Percentiles rank a stretch among this genome's conserved stretches.
These are phyloP conservation scores for Microstegium vimineum DNA, from an alignment of 176 grass and related monocot species.

Conservation along the genomic window DNA sequence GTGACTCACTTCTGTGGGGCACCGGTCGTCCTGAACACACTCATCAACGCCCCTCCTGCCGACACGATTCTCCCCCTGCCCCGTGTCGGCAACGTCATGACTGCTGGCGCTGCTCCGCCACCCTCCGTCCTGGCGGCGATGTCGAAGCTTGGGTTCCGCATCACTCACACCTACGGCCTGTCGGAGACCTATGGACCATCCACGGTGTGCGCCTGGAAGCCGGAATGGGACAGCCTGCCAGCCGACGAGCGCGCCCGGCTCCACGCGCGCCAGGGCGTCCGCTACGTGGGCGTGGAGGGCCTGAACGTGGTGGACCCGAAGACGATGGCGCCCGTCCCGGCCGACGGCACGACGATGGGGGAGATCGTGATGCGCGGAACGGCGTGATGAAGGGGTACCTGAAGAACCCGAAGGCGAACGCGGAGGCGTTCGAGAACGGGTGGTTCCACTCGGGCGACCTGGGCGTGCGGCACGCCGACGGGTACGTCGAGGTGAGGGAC, in stretches of 20 bases:
- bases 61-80: conserved; percentile 78
- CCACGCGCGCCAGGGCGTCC: conserved; percentile 81
- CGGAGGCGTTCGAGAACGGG: conserved; percentile 72
- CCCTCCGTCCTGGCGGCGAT: conserved; percentile 75
- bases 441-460: conserved; percentile 96
- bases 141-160: conserved; percentile 73
- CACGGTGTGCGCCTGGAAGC: conserved; percentile 87
- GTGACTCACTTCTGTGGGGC: conserved; percentile 93
- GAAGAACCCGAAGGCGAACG: conserved; percentile 72
- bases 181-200: conserved; percentile 89
- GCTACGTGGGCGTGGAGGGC: conserved; percentile 71
- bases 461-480: conserved; percentile 65
- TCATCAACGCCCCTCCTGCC: conserved; percentile 75
- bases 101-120: conserved; percentile 85
- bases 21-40: conserved; percentile 79
- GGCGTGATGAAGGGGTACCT: conserved; percentile 94
- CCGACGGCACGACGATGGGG: conserved; percentile 63
- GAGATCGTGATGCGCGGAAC: conserved; percentile 95
- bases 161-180: conserved; percentile 89
- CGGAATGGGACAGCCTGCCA: conserved; percentile 78
- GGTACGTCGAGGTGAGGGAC: conserved; percentile 94
- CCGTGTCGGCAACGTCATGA: conserved; percentile 64
- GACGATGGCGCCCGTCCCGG: conserved; percentile 69
- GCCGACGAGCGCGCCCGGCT: conserved; percentile 56
- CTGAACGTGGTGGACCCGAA: conserved; percentile 66